Conservation (phyloP, 2,329 filamentous ascomycete species). For the Diaporthe vaccinii region DNA sequence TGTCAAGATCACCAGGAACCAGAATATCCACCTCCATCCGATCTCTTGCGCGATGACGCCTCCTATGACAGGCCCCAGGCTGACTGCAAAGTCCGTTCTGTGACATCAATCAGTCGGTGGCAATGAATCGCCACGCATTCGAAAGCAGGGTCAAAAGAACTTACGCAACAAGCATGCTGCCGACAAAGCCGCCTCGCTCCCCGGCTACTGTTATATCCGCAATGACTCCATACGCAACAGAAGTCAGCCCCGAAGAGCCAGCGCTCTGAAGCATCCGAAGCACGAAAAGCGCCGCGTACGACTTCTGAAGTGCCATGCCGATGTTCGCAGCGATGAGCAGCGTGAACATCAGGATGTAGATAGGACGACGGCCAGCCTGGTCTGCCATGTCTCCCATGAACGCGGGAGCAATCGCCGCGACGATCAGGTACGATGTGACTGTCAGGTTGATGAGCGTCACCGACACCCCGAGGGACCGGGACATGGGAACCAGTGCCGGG, state of each 20-base stretch:
- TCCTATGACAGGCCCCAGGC: conserved; percentile 51
- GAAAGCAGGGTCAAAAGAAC: not conserved
- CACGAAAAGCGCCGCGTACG: conserved; percentile 3
- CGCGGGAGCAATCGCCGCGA: conserved; percentile 53
- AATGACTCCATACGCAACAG: not conserved
- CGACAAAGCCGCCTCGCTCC: not conserved
- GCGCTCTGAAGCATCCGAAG: conserved; percentile 22
- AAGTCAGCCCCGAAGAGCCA: not conserved
- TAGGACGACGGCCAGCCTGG: conserved; percentile 35
- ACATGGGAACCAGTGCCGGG: conserved; percentile 44
- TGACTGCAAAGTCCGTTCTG: conserved; percentile 30
- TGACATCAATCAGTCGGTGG: not conserved
- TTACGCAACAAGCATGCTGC: conserved; percentile 3
- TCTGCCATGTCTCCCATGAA: conserved; percentile 37
- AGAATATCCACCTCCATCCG: conserved; percentile 57
- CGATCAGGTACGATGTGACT: conserved; percentile 58
- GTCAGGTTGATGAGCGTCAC: conserved; percentile 52
- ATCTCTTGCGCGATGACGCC: conserved; percentile 50
- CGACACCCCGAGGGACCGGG: conserved; percentile 42
- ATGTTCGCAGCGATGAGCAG: conserved; percentile 6
- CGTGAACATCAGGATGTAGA: conserved; percentile 20
- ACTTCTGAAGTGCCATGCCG: conserved; percentile 10
- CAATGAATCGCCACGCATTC: not conserved
- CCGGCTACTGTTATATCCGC: not conserved
- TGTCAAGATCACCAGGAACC: conserved; percentile 53